phyloP scores from a whole-genome alignment of 2,329 filamentous ascomycete genomes.

The Talaromyces sp. region DNA sequence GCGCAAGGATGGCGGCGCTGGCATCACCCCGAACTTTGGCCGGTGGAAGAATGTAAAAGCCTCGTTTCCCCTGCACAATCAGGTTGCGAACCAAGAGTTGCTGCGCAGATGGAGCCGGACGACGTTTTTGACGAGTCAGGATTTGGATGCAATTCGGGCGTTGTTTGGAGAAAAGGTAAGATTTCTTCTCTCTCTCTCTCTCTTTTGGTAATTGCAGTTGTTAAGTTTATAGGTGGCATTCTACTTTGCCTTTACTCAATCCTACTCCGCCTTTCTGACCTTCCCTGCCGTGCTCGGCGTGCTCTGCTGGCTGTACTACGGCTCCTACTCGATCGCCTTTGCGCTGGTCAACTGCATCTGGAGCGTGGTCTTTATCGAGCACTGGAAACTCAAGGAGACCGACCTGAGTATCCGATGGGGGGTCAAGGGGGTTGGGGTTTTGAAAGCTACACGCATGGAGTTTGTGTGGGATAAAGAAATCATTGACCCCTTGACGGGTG shows the following conservation, averaged over 20 bases:
- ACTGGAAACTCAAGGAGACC: constrained; percentile 89
- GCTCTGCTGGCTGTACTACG: constrained; percentile 73
- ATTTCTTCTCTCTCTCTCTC: neutral
- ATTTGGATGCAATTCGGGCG: constrained; percentile 71
- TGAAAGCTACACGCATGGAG: constrained; percentile 70
- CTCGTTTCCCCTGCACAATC: constrained; percentile 80
- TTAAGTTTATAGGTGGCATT: constrained; percentile 61
- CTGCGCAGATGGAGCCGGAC: constrained; percentile 66
- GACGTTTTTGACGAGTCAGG: constrained; percentile 58
- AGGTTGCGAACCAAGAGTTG: constrained; percentile 68
- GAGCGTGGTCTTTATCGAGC: constrained; percentile 86
- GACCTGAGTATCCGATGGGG: constrained; percentile 86
- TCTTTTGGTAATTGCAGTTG: neutral
- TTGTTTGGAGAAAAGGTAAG: constrained; percentile 66
- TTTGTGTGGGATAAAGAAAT: constrained; percentile 74
- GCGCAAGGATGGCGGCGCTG: constrained; percentile 69
- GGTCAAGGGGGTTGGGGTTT: constrained; percentile 74
- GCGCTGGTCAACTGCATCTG: constrained; percentile 75
- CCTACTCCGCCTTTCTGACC: constrained; percentile 81
- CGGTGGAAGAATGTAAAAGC: constrained; percentile 68
- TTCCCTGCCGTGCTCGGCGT: constrained; percentile 76
- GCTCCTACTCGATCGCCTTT: constrained; percentile 77
- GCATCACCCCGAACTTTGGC: constrained; percentile 63
- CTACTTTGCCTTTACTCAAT: constrained; percentile 91
- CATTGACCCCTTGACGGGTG: constrained; percentile 75